Conservation (phyloP, 257 asterid genomes). For the Penstemon eatonii region DNA sequence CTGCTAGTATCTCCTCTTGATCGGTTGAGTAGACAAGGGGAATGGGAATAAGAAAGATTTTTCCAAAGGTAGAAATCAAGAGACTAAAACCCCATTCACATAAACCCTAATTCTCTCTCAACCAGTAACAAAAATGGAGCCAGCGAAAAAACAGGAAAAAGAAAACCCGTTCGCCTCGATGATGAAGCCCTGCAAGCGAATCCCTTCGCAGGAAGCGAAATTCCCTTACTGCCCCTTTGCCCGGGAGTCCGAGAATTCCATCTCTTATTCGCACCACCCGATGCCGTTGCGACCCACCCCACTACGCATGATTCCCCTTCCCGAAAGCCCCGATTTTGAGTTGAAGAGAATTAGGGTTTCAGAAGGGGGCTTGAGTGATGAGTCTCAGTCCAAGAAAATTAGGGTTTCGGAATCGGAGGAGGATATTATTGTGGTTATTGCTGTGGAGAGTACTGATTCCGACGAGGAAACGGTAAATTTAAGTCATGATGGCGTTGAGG, state of each 20-base stretch:
- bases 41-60: neutral
- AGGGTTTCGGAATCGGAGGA: conserved; percentile 22
- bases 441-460: conserved; percentile 17
- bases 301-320: conserved; percentile 37
- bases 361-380: conserved; percentile 16
- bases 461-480: conserved; percentile 2
- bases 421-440: conserved; percentile 22
- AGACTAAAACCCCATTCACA: neutral
- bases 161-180: conserved; percentile 9
- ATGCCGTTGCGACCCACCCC: conserved; percentile 27
- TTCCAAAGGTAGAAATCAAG: neutral
- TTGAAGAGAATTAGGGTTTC: conserved; percentile 23
- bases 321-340: conserved; percentile 25
- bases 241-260: conserved; percentile 34
- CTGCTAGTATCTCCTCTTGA: too few species aligned
- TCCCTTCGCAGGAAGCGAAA: conserved; percentile 36
- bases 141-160: conserved; percentile 13
- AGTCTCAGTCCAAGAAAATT: conserved; percentile 7
- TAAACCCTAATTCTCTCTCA: conserved; percentile 18
- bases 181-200: conserved; percentile 25
- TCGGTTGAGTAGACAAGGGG: neutral
- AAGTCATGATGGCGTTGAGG: neutral
- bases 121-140: conserved; percentile 16
- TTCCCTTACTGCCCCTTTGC: conserved; percentile 32
- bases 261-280: conserved; percentile 16